These are phyloP conservation scores for Centrapalus pauciflorus DNA, from an alignment of 129 eudicot species.

Conservation along the genomic window DNA sequence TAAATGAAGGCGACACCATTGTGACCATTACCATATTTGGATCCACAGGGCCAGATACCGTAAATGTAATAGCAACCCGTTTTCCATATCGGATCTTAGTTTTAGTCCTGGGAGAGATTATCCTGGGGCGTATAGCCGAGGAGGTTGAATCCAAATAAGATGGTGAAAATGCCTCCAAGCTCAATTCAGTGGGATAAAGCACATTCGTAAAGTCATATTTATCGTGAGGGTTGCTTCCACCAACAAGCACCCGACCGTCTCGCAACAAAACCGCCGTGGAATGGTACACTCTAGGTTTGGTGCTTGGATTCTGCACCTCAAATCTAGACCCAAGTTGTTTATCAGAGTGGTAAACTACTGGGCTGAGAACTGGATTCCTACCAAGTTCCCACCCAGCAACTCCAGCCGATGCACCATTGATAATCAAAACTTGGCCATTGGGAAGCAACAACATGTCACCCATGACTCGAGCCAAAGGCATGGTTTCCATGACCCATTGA, in stretches of 20 bases:
- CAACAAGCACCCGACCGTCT: conserved; percentile 56
- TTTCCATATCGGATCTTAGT: conserved; percentile 26
- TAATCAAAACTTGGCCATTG: conserved; percentile 42
- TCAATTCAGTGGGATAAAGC: conserved; percentile 49
- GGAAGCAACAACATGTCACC: conserved; percentile 65
- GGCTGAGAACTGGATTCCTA: conserved; percentile 44
- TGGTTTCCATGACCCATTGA: conserved; percentile 53
- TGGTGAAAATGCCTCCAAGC: conserved; percentile 66
- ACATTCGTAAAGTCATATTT: conserved; percentile 42
- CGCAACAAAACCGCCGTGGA: conserved; percentile 42
- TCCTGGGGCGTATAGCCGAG: conserved; percentile 33
- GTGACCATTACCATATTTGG: conserved; percentile 30
- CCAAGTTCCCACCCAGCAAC: conserved; percentile 53
- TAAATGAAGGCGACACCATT: conserved; percentile 62
- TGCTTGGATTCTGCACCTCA: conserved; percentile 33
- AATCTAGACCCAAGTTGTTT: conserved; percentile 22
- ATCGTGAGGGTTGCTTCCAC: conserved; percentile 53
- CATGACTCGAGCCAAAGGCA: conserved; percentile 62
- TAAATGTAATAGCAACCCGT: conserved; percentile 20
- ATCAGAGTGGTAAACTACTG: conserved; percentile 41
- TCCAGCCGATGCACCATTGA: conserved; percentile 48
- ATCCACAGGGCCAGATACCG: conserved; percentile 22
- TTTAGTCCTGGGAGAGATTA: conserved; percentile 31
- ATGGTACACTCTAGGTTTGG: conserved; percentile 51
- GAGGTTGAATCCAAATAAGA: conserved; percentile 33